Evolutionary conservation across 305 asterid genomes (phyloP).

Genomic region (Solanum hybrid): DNA sequence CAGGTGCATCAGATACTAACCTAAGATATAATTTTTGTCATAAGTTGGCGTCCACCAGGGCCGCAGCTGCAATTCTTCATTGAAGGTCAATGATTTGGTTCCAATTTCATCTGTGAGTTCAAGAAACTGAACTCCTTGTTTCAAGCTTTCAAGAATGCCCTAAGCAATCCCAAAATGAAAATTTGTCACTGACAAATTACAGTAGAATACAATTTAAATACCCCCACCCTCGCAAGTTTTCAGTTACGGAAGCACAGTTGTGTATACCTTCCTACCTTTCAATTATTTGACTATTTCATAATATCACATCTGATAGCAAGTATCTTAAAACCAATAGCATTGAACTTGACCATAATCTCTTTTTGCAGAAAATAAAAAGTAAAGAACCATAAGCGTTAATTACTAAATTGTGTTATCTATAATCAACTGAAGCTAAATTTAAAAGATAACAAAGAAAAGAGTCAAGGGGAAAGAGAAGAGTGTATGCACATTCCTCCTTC

Average conservation of each 20-base stretch:
- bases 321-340: background rate
- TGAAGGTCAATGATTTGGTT: constrained; percentile 68
- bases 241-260: background rate
- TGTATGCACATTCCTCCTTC: background rate
- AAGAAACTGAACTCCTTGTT: constrained; percentile 56
- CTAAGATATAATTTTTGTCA: constrained; percentile 83
- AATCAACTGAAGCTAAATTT: background rate
- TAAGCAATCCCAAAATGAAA: constrained; percentile 7
- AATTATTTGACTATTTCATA: background rate
- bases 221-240: background rate
- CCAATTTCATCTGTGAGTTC: constrained; percentile 75
- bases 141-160: constrained; percentile 57
- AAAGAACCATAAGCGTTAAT: background rate
- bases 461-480: background rate
- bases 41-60: constrained; percentile 99
- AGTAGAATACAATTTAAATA: background rate
- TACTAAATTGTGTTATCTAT: background rate
- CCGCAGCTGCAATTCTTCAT: constrained; percentile 74
- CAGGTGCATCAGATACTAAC: constrained; percentile 33
- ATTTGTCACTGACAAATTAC: background rate
- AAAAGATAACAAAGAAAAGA: background rate
- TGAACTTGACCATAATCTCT: background rate
- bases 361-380: background rate
- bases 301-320: background rate
- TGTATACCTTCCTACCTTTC: background rate